Conservation (phyloP, 176 grass and related monocot species). For the Rhynchospora breviuscula region DNA sequence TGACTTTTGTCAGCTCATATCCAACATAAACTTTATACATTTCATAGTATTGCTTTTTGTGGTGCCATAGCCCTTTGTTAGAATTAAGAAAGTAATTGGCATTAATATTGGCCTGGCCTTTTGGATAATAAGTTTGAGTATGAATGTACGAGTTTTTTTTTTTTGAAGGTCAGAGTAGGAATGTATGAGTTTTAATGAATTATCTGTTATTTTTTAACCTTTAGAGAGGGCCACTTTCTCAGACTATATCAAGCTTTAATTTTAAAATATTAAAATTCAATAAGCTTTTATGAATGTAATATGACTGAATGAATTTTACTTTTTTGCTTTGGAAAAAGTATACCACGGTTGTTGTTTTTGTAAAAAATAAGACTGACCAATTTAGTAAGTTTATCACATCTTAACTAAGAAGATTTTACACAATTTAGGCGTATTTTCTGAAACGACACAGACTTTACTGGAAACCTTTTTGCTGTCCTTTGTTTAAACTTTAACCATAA, state of each 20-base stretch:
- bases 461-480: neutral
- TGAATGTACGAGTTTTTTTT: neutral
- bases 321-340: neutral
- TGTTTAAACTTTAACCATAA: neutral
- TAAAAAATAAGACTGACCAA: neutral
- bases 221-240: neutral
- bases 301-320: neutral
- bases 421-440: neutral
- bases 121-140: too few species aligned
- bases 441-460: neutral
- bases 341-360: neutral
- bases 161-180: too few species aligned
- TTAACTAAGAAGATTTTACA: neutral
- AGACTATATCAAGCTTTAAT: neutral
- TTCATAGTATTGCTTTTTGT: neutral
- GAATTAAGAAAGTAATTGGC: neutral
- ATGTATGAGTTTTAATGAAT: neutral
- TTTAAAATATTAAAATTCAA: neutral
- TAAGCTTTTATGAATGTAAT: neutral
- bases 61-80: neutral
- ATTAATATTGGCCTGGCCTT: neutral
- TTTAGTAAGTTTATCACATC: neutral
- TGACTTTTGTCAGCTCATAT: neutral
- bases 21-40: neutral
- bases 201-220: neutral